Conservation (phyloP, 2,329 filamentous ascomycete species). For the Colletotrichum sp. region DNA sequence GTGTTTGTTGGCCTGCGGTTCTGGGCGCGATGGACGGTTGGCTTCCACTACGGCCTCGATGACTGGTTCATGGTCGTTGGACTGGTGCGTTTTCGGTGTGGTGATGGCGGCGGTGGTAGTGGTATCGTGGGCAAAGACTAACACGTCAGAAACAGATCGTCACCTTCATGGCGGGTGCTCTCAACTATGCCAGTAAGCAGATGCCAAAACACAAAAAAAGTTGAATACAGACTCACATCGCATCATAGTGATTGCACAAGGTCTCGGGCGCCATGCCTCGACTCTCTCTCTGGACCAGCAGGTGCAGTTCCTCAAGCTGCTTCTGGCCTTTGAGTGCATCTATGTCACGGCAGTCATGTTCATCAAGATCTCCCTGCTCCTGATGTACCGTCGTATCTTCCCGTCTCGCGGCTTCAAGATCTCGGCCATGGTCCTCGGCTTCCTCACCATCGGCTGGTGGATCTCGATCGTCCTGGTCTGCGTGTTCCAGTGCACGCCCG, state of each 20-base stretch:
- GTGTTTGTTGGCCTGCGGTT: constrained; percentile 5
- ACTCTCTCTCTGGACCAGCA: not conserved
- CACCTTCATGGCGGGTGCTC: constrained; percentile 4
- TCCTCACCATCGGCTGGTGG: constrained; percentile 16
- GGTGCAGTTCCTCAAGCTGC: constrained; percentile 13
- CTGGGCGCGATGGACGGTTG: constrained; percentile 12
- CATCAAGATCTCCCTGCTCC: constrained; percentile 19
- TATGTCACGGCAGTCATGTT: constrained; percentile 17
- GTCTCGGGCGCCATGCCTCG: constrained; percentile 12
- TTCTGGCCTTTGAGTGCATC: constrained; percentile 10
- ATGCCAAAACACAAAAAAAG: not conserved
- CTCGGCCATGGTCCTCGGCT: constrained; percentile 8
- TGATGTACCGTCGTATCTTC: constrained; percentile 22
- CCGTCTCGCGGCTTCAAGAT: constrained; percentile 5
- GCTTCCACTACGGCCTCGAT: constrained; percentile 13
- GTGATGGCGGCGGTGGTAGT: too few species aligned
- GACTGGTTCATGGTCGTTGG: constrained; percentile 15
- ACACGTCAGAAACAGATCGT: not conserved
- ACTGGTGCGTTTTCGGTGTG: not conserved
- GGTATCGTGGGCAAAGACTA: not conserved
- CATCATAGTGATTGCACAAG: constrained; percentile 4
- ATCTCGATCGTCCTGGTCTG: constrained; percentile 28
- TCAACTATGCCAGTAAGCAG: constrained; percentile 17
- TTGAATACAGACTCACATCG: not conserved
- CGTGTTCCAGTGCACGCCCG: constrained; percentile 45